Conservation (phyloP, 192 early-diverging fungal species). For the Coemansia sp. region DNA sequence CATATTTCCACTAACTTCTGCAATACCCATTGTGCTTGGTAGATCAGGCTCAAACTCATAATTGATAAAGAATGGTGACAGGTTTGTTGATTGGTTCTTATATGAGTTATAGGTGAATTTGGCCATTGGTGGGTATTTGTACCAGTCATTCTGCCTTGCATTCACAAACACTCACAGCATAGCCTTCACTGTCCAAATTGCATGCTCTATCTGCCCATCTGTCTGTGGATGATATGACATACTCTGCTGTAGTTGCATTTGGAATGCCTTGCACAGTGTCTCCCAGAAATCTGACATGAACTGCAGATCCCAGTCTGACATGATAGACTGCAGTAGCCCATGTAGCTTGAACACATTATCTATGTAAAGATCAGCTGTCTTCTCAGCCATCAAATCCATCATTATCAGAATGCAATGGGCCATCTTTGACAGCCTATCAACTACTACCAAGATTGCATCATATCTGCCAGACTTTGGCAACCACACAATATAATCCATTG, state of each 20-base stretch:
- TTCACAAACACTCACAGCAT: slow-evolving; percentile 12
- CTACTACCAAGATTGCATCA: slow-evolving; percentile 14
- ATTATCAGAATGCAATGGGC: slow-evolving; percentile 4
- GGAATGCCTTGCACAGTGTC: not conserved
- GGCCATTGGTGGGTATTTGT: slow-evolving; percentile 3
- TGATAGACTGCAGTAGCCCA: slow-evolving; percentile 12
- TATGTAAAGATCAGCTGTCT: slow-evolving; percentile 4
- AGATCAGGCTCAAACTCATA: slow-evolving; percentile 8
- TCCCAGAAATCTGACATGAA: no score
- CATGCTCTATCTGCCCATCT: slow-evolving; percentile 18
- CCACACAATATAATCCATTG: slow-evolving; percentile 21
- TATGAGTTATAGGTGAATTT: slow-evolving; percentile 5
- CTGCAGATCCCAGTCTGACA: no score
- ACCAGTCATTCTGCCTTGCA: slow-evolving; percentile 8
- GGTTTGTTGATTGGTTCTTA: slow-evolving; percentile 5
- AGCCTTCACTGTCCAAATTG: slow-evolving; percentile 6
- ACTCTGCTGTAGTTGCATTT: slow-evolving; percentile 2
- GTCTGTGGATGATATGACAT: slow-evolving; percentile 14
- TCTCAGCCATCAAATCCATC: slow-evolving; percentile 1
- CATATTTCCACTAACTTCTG: no score
- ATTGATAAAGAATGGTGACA: slow-evolving; percentile 2
- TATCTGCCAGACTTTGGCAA: slow-evolving; percentile 8
- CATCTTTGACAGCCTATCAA: slow-evolving; percentile 16
- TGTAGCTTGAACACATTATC: no score
- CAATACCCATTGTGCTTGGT: no score